Evolutionary conservation across 768 basidiomycete genomes (phyloP).

Genomic region (Pleurotus sapidus): DNA sequence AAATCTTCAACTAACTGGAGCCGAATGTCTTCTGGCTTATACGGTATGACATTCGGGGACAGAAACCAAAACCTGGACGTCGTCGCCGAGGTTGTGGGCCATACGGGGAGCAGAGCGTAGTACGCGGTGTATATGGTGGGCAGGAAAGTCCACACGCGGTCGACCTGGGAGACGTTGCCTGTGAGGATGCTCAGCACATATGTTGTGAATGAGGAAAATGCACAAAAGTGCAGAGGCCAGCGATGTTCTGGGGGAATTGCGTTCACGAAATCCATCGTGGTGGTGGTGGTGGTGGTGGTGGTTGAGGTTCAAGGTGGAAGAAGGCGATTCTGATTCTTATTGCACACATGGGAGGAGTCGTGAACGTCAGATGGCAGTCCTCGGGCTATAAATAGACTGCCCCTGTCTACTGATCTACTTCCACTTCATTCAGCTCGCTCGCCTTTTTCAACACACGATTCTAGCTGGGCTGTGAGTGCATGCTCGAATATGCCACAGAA

Average conservation of each 20-base stretch:
- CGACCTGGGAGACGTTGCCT: constrained; percentile 83
- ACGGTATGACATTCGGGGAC: constrained; percentile 43
- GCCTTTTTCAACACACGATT: neutral
- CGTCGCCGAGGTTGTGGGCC: constrained; percentile 22
- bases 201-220: constrained; percentile 39
- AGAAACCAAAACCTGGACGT: neutral
- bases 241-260: constrained; percentile 38
- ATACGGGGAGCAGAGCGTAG: constrained; percentile 73
- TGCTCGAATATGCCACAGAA: neutral
- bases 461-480: neutral
- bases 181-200: constrained; percentile 67
- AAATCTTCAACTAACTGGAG: constrained; percentile 40
- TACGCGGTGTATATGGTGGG: constrained; percentile 83
- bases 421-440: neutral
- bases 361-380: neutral
- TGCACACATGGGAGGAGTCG: neutral
- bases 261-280: neutral
- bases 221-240: constrained; percentile 67
- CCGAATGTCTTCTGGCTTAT: constrained; percentile 48
- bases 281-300: neutral
- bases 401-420: neutral
- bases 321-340: no score
- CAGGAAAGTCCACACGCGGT: constrained; percentile 77
- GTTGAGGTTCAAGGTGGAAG: neutral
- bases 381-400: neutral